Base-by-base conservation (phyloP, 2,329 filamentous ascomycete genomes). In the Neocatenulostroma microsporum region DNA sequence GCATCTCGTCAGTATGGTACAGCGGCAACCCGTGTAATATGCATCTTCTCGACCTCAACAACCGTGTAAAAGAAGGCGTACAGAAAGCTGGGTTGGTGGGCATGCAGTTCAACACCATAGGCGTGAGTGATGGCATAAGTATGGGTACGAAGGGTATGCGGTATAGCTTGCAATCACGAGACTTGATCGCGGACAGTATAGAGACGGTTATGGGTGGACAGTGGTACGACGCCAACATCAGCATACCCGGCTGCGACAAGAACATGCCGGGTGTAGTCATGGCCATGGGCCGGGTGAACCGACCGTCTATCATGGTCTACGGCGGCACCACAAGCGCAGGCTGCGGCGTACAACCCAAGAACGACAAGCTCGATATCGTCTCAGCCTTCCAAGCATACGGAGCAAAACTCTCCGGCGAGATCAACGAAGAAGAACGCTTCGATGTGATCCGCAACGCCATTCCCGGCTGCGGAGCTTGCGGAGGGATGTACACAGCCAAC, bases 141-240 rank as follows among this genome's bases (percentile, higher is more conserved):
- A 98, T 98, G 91, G 91, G 91, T 34, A 98, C 91, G 31, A 84
- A 81, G 23, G 91, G 93, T 53, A 98, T 98, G 91, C 77, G 89
- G 45, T 96, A 87, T 68, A 58, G 54, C 6, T 47, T 61, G 37
- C 91, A 96, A 69, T 94, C 85, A 50, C 76, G 91, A 61, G 91
- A 98, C 64, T 77, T 98, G 55, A 98, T 98, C 54, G 91, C 91
- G 55, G 91, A 98, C 67, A 93, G 84, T 44, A 94, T 98, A 56
- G 91, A 98, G 74, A 96, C 91, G 4, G 91, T 98, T 54, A 98
- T 96, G 88, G 82, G 87, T 50, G 91, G 87, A 12, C 91, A 98
- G 67, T 96, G 88, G 87, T 96, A 98, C 61, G 91, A 98, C 63
- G 89, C 80, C 51, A 96, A 96, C 64, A 83, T 98, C 59, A 94